Conservation (phyloP, 306 rosid species). For the Prunus mume region DNA sequence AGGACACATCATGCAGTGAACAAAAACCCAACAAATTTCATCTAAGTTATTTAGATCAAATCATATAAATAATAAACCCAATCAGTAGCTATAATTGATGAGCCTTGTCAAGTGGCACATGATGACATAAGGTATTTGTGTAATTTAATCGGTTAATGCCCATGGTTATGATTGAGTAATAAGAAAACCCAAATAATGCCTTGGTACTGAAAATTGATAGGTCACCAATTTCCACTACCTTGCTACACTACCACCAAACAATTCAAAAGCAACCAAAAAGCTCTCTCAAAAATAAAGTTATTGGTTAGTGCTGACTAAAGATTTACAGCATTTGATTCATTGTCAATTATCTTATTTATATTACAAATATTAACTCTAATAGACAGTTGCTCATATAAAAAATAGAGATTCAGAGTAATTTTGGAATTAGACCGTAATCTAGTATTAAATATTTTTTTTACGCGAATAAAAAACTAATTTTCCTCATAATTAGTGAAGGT, state of each 20-base stretch:
- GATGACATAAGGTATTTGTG: not conserved
- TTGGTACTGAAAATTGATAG: not conserved
- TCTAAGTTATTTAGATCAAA: constrained; percentile 3
- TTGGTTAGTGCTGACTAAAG: too few species aligned
- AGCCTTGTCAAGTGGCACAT: constrained; percentile 11
- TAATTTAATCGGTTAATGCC: not conserved
- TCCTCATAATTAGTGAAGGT: not conserved
- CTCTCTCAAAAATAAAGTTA: too few species aligned
- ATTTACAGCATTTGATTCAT: too few species aligned
- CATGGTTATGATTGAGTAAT: not conserved
- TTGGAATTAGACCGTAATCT: too few species aligned
- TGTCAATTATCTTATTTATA: too few species aligned
- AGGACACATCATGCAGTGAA: not conserved
- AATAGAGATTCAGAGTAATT: too few species aligned
- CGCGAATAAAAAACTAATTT: not conserved
- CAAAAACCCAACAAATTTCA: not conserved
- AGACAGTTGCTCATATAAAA: too few species aligned
- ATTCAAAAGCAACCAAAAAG: not conserved
- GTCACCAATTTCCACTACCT: constrained; percentile 9
- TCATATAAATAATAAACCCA: not conserved
- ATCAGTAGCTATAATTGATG: not conserved
- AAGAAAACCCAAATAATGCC: not conserved
- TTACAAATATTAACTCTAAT: too few species aligned
- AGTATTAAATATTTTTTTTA: not conserved
- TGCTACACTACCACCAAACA: not conserved